These are phyloP conservation scores for Hyaloscypha hepaticicola DNA, from an alignment of 495 filamentous ascomycete species.

Conservation along the genomic window DNA sequence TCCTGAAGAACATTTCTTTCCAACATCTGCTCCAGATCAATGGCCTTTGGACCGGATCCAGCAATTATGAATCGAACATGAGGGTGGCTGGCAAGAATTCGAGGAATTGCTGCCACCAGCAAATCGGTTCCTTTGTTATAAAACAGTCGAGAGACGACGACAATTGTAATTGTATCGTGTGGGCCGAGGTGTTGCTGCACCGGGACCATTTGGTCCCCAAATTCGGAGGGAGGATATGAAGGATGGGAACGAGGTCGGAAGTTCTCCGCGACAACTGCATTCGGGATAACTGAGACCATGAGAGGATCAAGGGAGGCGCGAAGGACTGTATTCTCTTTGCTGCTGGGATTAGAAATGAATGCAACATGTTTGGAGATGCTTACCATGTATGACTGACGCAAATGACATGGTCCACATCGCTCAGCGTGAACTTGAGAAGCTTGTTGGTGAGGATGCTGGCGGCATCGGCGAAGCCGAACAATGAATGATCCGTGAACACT, in stretches of 20 bases:
- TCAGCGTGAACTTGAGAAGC: conserved; percentile 89
- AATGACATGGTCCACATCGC: conserved; percentile 97
- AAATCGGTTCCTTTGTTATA: conserved; percentile 99
- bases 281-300: conserved; percentile 97
- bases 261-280: conserved; percentile 95
- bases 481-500: conserved; percentile 96
- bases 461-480: conserved; percentile 96
- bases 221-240: conserved; percentile 31
- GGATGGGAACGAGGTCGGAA: conserved; percentile 67
- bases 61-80: conserved; percentile 97
- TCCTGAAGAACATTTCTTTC: conserved; percentile 95
- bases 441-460: conserved; percentile 97
- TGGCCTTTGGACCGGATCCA: conserved; percentile 92
- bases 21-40: conserved; percentile 96
- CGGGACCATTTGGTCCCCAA: conserved; percentile 33
- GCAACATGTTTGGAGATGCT: background rate
- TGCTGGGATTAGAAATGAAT: conserved; percentile 36
- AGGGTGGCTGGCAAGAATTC: conserved; percentile 82
- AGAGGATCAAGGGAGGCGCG: conserved; percentile 91
- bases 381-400: conserved; percentile 98
- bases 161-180: conserved; percentile 87
- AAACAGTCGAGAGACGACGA: conserved; percentile 95
- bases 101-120: conserved; percentile 88
- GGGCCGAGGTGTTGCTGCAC: conserved; percentile 59
- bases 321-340: conserved; percentile 97